Base-by-base conservation (phyloP, 495 filamentous ascomycete species). In the Lasiosphaeria miniovina region DNA sequence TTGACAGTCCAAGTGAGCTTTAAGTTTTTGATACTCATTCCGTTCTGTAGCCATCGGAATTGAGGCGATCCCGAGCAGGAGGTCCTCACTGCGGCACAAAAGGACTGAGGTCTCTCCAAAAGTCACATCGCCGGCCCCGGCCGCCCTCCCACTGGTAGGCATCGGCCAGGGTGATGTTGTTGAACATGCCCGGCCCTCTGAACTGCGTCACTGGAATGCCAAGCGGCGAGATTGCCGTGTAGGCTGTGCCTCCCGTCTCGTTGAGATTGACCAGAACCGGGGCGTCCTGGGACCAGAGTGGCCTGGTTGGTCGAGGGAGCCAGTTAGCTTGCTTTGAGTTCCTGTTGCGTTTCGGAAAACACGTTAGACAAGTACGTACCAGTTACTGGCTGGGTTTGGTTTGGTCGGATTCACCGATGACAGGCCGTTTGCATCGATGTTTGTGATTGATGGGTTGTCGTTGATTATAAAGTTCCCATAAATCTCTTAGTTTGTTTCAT, bases 81-180 rank as follows among this genome's bases (percentile, higher is more conserved):
- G 12, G 43, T n/a, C 12, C 32, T 45, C 43, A 65, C 36, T 60
- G 53, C 3, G 60, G 64, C 5, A 66, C 54, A 53, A 57, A 60
- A n/a, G 52, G 50, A n/a, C 61, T 53, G 3, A 67, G 4, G 4
- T 46, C 70, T 57, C 66, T 72, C 82, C 82, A 84, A 55, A 84
- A 80, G 36, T 78, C 75, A 61, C 82, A 84, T 49, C 82, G 65
- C 11, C 52, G 46, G 43, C 77, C 80, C 35, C 78, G 67, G 4
- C 75, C 76, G 1, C 76, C 80, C 54, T 82, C 79, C 80, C 80
- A 83, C n/a, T 55, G 53, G 48, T 71, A 70, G n/a, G 77, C 78
- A 67, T 81, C 61, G 75, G 43, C 43, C 43, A 46, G 12, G 4
- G 43, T 46, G 43, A 46, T 46, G 0, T 61, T 61, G 60, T 78